Percentiles rank a stretch among this genome's conserved stretches.
phyloP scores from a whole-genome alignment of 2,329 filamentous ascomycete genomes.

The Bertia moriformis region DNA sequence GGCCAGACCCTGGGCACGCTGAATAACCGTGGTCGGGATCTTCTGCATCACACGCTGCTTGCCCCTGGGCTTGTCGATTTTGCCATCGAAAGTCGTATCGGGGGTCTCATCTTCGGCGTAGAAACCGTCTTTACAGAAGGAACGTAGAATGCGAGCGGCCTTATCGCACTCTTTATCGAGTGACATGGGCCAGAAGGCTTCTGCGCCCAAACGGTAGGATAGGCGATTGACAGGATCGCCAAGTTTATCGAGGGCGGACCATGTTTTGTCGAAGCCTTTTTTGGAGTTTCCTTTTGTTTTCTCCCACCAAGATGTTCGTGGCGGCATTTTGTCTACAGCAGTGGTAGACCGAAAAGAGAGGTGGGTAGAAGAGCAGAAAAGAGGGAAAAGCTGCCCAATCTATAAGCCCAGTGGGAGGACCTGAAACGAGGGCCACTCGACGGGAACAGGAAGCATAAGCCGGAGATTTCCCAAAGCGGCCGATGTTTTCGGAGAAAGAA shows the following conservation, averaged over 20 bases:
- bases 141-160: slow-evolving; percentile 58
- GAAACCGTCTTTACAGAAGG: slow-evolving; percentile 65
- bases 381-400: not conserved
- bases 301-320: not conserved
- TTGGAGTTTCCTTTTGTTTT: slow-evolving; percentile 22
- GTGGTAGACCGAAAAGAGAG: not conserved
- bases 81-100: slow-evolving; percentile 8
- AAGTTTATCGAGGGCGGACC: slow-evolving; percentile 46
- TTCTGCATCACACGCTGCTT: slow-evolving; percentile 47
- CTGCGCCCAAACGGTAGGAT: slow-evolving; percentile 54
- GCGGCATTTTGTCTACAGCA: not conserved
- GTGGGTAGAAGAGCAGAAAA: not conserved
- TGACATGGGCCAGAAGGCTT: slow-evolving; percentile 64
- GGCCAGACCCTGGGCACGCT: slow-evolving; percentile 51
- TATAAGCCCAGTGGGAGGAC: too few species aligned
- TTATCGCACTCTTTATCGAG: slow-evolving; percentile 65
- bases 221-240: slow-evolving; percentile 53
- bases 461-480: not conserved
- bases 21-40: slow-evolving; percentile 43
- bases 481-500: not conserved
- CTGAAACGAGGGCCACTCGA: too few species aligned
- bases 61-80: slow-evolving; percentile 23
- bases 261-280: slow-evolving; percentile 50
- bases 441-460: not conserved
- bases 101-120: slow-evolving; percentile 30